phyloP scores from a whole-genome alignment of 2,329 filamentous ascomycete genomes.

The Diaporthe citrichinensis region DNA sequence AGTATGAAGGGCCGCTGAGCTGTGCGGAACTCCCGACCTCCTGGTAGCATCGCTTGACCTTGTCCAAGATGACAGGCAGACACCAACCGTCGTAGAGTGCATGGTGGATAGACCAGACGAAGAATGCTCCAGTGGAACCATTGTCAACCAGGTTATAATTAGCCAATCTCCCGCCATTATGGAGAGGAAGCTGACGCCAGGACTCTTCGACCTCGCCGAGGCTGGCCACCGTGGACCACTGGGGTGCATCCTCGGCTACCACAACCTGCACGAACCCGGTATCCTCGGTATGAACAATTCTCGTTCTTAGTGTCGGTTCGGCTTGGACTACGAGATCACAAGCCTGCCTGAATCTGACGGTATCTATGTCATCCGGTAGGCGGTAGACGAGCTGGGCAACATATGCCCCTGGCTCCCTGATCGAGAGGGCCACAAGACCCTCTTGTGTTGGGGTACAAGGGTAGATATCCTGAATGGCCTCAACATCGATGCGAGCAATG shows the following conservation, averaged over 20 bases:
- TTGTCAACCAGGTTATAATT: background rate
- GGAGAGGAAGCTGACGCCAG: slow-evolving; percentile 45
- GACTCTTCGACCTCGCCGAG: slow-evolving; percentile 58
- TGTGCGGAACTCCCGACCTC: background rate
- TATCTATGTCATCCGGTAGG: slow-evolving; percentile 54
- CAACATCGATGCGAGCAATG: background rate
- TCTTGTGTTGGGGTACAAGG: slow-evolving; percentile 69
- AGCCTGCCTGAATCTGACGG: slow-evolving; percentile 56
- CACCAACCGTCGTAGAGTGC: slow-evolving; percentile 71
- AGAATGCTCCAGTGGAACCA: slow-evolving; percentile 42
- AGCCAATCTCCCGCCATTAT: background rate
- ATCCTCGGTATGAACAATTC: slow-evolving; percentile 61
- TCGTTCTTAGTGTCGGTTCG: slow-evolving; percentile 61
- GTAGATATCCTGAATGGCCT: slow-evolving; percentile 63
- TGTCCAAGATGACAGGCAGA: slow-evolving; percentile 64
- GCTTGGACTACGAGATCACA: slow-evolving; percentile 56
- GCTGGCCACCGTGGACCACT: slow-evolving; percentile 52
- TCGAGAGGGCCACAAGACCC: slow-evolving; percentile 66
- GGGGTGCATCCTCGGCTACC: slow-evolving; percentile 55
- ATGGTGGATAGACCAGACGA: slow-evolving; percentile 70
- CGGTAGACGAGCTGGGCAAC: slow-evolving; percentile 64
- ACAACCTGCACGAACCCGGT: slow-evolving; percentile 64
- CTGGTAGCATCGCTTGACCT: slow-evolving; percentile 61
- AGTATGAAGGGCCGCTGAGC: background rate
- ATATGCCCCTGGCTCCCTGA: slow-evolving; percentile 65